Percentiles rank a stretch among this genome's conserved stretches.
These are phyloP conservation scores for Rhynchospora tenuis DNA, from an alignment of 176 grass and related monocot genomes.

Conservation along the genomic window DNA sequence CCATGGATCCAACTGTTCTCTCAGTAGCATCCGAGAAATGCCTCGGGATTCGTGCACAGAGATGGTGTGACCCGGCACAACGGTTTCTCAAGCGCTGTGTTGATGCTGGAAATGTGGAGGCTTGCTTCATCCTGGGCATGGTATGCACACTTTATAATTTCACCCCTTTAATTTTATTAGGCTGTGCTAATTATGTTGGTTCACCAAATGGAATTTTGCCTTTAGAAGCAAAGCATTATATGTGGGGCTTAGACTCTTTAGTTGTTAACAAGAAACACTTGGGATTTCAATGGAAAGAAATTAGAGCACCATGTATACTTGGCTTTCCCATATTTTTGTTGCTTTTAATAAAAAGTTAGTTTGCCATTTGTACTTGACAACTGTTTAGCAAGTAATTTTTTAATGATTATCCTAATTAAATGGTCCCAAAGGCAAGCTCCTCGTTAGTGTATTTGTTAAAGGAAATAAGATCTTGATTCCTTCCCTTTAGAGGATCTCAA, in stretches of 20 bases:
- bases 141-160: slow-evolving; percentile 17
- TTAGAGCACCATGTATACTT: background rate
- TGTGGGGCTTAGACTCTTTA: background rate
- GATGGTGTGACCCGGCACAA: slow-evolving; percentile 24
- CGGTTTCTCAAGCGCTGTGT: slow-evolving; percentile 23
- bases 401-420: background rate
- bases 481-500: background rate
- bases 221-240: background rate
- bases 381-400: background rate
- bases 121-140: slow-evolving; percentile 42
- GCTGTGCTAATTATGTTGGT: background rate
- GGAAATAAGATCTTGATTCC: background rate
- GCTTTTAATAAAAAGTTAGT: background rate
- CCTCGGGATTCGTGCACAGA: slow-evolving; percentile 7
- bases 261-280: background rate
- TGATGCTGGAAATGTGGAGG: slow-evolving; percentile 30
- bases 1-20: background rate
- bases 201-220: background rate
- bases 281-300: background rate
- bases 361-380: background rate
- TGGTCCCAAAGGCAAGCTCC: background rate
- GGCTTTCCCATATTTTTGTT: background rate
- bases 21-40: slow-evolving; percentile 7
- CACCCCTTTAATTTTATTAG: background rate
- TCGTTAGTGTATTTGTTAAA: background rate